Base-by-base conservation (phyloP, 495 filamentous ascomycete genomes). In the Podospora bellae-mahoneyi region DNA sequence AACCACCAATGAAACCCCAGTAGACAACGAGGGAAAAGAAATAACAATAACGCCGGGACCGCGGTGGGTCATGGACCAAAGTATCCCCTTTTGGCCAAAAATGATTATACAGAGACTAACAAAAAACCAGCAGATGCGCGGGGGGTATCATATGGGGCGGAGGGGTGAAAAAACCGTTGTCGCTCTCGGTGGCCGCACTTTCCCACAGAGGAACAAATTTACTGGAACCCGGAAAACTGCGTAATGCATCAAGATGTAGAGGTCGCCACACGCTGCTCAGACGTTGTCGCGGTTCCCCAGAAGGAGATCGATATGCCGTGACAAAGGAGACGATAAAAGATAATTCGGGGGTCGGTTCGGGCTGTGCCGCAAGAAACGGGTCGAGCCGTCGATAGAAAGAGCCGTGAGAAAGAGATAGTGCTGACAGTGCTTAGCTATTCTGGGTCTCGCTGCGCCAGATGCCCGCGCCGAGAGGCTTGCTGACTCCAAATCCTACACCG, bases 401-500 rank as follows among this genome's bases (percentile, higher is more conserved):
- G 55, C 55, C 18, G 23, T 23, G 2, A 58, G 55, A 58, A 18
- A 19, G 23, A 30, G 26, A 60, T 16, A 6, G 18, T 20, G 15
- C n/a, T 20, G 57, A 32, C 57, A 39, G 62, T 30, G 60, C 68
- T 71, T 57, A 73, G 60, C 55, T 71, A 55, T 75, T 76, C 44
- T 77, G 72, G 20, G 67, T 73, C 61, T 75, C 71, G 73, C 73
- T 77, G 59, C 69, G 72, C 81, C 81, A 84, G 69, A 83, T 80
- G 30, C 75, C 77, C 7, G 82, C 81, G 28, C 81, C 80, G 3
- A 83, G 76, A 3, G 81, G 78, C 71, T 83, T 84, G 77, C 82
- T 84, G 70, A 84, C 75, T 60, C 82, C 82, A 60, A 84, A 74
- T 34, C 82, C 82, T 7, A 84, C 79, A 55, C 73, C 81, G 20